These are phyloP conservation scores for Dictyostelium purpureum DNA, from an alignment of 78 protist genomes.

Conservation along the genomic window DNA sequence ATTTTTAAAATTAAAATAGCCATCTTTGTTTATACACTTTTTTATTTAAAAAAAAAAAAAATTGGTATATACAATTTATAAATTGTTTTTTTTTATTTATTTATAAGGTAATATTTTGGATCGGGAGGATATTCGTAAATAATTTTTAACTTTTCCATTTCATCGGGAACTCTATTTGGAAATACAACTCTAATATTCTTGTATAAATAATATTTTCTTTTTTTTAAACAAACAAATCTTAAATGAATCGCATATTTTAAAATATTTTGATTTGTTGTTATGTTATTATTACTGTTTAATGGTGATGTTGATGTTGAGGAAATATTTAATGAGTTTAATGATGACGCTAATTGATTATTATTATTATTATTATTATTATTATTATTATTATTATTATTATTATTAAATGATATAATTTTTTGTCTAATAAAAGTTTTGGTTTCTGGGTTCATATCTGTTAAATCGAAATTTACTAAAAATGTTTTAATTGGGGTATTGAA, in stretches of 20 bases:
- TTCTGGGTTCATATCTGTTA: slow-evolving; percentile 30
- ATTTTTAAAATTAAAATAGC: no score
- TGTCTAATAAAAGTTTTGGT: slow-evolving; percentile 72
- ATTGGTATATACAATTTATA: neutral
- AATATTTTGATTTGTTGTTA: neutral
- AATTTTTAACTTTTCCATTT: slow-evolving; percentile 59
- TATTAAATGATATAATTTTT: slow-evolving; percentile 48
- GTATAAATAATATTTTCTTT: slow-evolving; percentile 57
- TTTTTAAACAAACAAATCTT: slow-evolving; percentile 38
- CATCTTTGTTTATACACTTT: no score
- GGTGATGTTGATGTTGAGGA: neutral
- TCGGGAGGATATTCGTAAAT: slow-evolving; percentile 66
- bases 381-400: slow-evolving; percentile 3
- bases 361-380: neutral
- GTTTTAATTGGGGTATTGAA: slow-evolving; percentile 55
- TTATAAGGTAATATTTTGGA: slow-evolving; percentile 32
- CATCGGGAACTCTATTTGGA: slow-evolving; percentile 67
- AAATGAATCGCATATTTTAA: slow-evolving; percentile 59
- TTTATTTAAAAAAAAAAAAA: slow-evolving; percentile 9
- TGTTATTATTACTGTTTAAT: neutral
- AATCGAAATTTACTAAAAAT: slow-evolving; percentile 42
- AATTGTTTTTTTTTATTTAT: neutral
- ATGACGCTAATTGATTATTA: neutral
- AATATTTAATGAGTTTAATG: neutral
- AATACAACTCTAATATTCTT: slow-evolving; percentile 69